Percentiles rank a stretch among this genome's conserved stretches.
Evolutionary conservation across 495 filamentous ascomycete genomes (phyloP).

Genomic region (Staphylotrichum longicolle): DNA sequence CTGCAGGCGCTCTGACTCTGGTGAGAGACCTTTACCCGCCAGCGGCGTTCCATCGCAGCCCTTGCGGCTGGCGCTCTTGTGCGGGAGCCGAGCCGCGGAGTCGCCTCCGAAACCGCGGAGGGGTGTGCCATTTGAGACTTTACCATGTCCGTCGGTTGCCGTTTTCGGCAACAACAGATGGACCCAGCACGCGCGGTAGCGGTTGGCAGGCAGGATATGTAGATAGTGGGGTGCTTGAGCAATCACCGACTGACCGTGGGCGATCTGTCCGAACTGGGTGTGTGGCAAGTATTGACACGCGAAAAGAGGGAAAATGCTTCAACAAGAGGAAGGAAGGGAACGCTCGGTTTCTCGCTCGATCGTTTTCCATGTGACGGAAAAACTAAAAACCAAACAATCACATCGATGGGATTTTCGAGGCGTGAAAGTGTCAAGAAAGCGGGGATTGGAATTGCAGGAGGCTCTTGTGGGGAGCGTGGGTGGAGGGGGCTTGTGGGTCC

Average conservation of each 20-base stretch:
- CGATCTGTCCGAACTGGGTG: neutral
- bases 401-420: neutral
- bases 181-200: conserved; percentile 9
- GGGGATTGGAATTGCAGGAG: conserved; percentile 15
- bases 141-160: conserved; percentile 14
- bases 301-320: conserved; percentile 1
- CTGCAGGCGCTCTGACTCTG: neutral
- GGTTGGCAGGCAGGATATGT: conserved; percentile 10
- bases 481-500: neutral
- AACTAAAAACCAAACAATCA: neutral
- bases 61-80: neutral
- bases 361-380: neutral
- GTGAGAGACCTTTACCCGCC: neutral
- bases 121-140: neutral
- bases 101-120: neutral
- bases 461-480: conserved; percentile 8
- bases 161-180: conserved; percentile 4
- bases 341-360: neutral
- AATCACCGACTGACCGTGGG: neutral
- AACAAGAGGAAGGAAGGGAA: neutral
- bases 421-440: conserved; percentile 4
- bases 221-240: no score
- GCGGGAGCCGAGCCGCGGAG: neutral
- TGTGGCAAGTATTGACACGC: neutral
- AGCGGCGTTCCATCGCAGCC: neutral